Evolutionary conservation across 202 grass and related monocot species (phyloP).

Genomic region (Panicum virgatum): DNA sequence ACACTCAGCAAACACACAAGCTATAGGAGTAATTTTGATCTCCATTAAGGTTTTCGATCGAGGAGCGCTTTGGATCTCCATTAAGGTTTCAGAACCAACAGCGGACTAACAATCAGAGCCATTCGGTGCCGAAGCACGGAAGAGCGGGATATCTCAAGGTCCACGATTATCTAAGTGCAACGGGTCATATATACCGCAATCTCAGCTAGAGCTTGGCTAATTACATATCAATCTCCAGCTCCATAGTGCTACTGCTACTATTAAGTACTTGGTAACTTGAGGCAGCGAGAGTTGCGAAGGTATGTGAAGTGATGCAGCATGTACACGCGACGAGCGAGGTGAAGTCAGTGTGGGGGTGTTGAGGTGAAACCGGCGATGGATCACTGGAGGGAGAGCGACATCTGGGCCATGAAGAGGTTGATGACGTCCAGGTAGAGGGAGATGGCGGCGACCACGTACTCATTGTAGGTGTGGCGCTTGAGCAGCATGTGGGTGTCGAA

Average conservation of each 20-base stretch:
- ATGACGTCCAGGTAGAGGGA: slow-evolving; percentile 71
- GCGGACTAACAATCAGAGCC: background rate
- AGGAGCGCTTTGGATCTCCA: background rate
- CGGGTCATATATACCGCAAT: background rate
- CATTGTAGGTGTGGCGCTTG: slow-evolving; percentile 52
- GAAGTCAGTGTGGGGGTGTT: background rate
- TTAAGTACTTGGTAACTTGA: background rate
- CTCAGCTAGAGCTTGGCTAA: slow-evolving; percentile 21
- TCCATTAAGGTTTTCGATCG: slow-evolving; percentile 24
- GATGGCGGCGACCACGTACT: slow-evolving; percentile 57
- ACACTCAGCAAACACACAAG: background rate
- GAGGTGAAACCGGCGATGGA: background rate
- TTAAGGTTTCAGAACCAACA: slow-evolving; percentile 6
- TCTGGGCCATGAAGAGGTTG: slow-evolving; percentile 66
- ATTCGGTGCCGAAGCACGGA: background rate
- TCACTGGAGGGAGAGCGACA: slow-evolving; percentile 32
- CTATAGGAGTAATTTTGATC: background rate
- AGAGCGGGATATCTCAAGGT: background rate
- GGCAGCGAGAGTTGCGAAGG: slow-evolving; percentile 18
- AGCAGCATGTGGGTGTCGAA: slow-evolving; percentile 59
- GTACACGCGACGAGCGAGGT: background rate
- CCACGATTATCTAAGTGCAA: background rate
- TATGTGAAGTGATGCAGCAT: background rate
- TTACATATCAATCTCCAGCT: slow-evolving; percentile 36
- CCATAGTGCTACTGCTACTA: background rate